Conservation (phyloP, 371 early-diverging fungal genomes). For the Mucor indicus region DNA sequence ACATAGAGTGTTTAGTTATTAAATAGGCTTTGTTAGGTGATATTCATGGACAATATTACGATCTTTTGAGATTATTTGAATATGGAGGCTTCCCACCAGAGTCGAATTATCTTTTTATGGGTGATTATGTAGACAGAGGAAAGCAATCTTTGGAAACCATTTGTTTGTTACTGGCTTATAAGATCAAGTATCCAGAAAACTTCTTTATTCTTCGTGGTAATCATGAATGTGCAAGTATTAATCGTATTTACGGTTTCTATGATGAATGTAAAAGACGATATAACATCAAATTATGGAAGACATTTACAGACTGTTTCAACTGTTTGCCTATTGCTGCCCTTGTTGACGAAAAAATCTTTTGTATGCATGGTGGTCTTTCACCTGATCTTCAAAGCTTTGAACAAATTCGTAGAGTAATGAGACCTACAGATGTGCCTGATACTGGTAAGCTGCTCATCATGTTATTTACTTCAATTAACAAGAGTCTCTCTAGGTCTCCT, state of each 20-base stretch:
- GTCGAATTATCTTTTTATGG: conserved; percentile 91
- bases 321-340: conserved; percentile 97
- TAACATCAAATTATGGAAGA: conserved; percentile 96
- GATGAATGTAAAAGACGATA: conserved; percentile 98
- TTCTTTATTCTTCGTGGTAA: conserved; percentile 96
- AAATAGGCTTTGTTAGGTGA: too few species aligned
- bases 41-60: conserved; percentile 93
- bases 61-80: conserved; percentile 90
- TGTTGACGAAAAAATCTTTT: conserved; percentile 96
- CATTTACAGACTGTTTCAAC: conserved; percentile 97
- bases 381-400: conserved; percentile 90
- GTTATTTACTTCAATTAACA: too few species aligned
- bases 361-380: conserved; percentile 99
- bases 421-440: conserved; percentile 98
- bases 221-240: conserved; percentile 93
- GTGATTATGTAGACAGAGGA: conserved; percentile 96
- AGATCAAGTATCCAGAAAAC: conserved; percentile 95
- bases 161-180: conserved; percentile 81
- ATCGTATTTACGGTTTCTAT: conserved; percentile 98
- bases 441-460: too few species aligned
- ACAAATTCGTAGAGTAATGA: conserved; percentile 87
- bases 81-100: conserved; percentile 92
- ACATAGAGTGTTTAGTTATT: conserved; percentile 50
- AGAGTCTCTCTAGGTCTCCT: conserved; percentile 77
- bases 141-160: conserved; percentile 83